These are phyloP conservation scores for Acephala macrosclerotiorum DNA, from an alignment of 2,329 filamentous ascomycete genomes.

Conservation along the genomic window DNA sequence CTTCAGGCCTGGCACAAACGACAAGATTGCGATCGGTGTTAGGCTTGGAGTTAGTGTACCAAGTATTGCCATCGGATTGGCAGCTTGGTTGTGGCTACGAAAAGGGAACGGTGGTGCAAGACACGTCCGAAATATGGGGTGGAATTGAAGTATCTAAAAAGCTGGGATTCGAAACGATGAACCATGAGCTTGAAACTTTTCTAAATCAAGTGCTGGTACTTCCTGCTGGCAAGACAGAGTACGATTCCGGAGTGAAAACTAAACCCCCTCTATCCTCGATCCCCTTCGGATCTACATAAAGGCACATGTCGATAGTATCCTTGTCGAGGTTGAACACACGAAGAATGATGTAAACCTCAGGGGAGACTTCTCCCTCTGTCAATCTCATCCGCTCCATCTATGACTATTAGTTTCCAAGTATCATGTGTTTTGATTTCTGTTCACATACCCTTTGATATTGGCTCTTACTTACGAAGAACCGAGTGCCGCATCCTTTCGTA, in stretches of 20 bases:
- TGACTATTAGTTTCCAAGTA: conserved; percentile 13
- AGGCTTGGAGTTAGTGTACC: too few species aligned
- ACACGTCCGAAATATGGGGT: too few species aligned
- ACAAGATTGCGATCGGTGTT: too few species aligned
- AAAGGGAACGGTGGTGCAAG: too few species aligned
- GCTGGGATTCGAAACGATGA: too few species aligned
- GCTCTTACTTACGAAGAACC: conserved; percentile 55
- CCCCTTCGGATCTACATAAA: conserved; percentile 19
- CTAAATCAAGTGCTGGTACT: too few species aligned
- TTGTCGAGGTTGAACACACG: conserved; percentile 26
- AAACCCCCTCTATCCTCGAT: conserved; percentile 19
- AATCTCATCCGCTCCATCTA: conserved; percentile 28
- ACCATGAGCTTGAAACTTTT: too few species aligned
- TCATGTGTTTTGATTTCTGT: conserved; percentile 25
- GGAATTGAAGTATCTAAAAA: too few species aligned
- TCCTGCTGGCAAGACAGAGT: background rate
- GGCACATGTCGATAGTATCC: conserved; percentile 17
- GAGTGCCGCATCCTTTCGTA: conserved; percentile 45
- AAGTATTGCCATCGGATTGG: too few species aligned
- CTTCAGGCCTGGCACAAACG: too few species aligned
- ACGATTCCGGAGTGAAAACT: conserved; percentile 17
- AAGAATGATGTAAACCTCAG: conserved; percentile 30
- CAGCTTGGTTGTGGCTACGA: too few species aligned
- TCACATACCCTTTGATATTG: conserved; percentile 48
- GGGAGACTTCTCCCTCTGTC: background rate